Evolutionary conservation across 2,329 filamentous ascomycete species (phyloP), one percentile per base, ranked within the genome.

Genomic region (Fusarium anthophilum): DNA sequence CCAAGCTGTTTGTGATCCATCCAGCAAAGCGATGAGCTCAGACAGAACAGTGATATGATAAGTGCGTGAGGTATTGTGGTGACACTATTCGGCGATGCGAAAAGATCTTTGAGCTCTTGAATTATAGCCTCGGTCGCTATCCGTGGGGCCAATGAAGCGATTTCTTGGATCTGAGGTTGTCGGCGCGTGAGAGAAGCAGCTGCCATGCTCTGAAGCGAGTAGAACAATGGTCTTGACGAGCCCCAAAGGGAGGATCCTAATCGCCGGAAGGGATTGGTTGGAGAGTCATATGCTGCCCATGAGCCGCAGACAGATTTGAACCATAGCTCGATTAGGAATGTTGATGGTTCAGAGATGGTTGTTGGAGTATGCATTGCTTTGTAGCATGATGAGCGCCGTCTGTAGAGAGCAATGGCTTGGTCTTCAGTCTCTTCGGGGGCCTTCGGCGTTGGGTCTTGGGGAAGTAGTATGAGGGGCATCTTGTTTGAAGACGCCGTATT

Each of bases 201-300:
- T 3, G 74, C 73, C 74, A 76, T 76, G 32, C 70, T 76, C 18
- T 76, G 74, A 2, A 76, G 65, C 6, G 74, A 76, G 17, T 76
- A 76, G 28, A 76, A 76, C 1, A 76, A 43, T 22, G 63, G 70
- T 0, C 63, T 22, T 0, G 74, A 76, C 1, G 71, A 72, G 1
- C 59, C 41, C 73, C 74, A 76, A 4, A 76, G 38, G 0, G 70
- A 76, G 0, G 74, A 76, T 0, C 70, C 72, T 1, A 76, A 43
- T 3, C 44, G 58, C 15, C 73, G 73, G 14, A 76, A 76, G 1
- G 73, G 74, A 35, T 76, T 76, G 14, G 41, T 50, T 0, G 74
- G 74, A 1, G 74, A 76, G 35, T 76, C 74, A 24, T 76, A 76
- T 12, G 74, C 74, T 48, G 74, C 74, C 74, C 74, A 76, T 9